Percentiles rank a stretch among this genome's conserved stretches.
Conservation (phyloP, 345 rosid species). For the Eucalyptus erythrocorys region DNA sequence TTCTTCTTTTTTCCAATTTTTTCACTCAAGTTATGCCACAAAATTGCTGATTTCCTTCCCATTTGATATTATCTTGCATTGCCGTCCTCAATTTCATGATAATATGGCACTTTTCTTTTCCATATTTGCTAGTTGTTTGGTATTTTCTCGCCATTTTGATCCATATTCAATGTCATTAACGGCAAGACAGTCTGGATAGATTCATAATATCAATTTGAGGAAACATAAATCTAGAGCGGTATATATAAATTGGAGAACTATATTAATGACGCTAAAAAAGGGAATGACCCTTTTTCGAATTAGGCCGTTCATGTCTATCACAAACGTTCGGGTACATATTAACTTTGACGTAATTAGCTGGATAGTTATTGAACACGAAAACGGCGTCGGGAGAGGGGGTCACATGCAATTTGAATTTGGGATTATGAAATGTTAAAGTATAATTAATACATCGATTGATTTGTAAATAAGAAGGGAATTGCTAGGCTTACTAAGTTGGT, state of each 20-base stretch:
- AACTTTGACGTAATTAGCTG: background rate
- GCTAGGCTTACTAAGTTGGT: background rate
- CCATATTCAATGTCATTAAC: background rate
- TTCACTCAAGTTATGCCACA: background rate
- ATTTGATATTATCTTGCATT: background rate
- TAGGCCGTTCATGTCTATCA: background rate
- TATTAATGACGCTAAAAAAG: background rate
- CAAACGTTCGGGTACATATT: background rate
- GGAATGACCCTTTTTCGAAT: background rate
- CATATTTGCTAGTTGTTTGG: background rate
- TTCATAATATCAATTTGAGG: background rate
- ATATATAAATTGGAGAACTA: background rate
- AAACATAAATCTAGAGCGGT: background rate
- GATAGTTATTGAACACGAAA: background rate
- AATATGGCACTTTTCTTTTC: background rate
- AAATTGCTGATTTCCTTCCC: background rate
- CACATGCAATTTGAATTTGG: background rate
- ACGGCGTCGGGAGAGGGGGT: background rate
- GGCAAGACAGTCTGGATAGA: background rate
- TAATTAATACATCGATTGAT: background rate
- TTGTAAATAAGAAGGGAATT: background rate
- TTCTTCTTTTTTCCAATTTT: background rate
- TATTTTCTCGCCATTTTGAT: background rate
- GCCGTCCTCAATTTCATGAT: background rate
- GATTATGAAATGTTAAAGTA: background rate